Evolutionary conservation across 1,284 basidiomycete genomes (phyloP), one percentile per base, ranked within the genome.

Genomic region (Neolentinus lepideus): DNA sequence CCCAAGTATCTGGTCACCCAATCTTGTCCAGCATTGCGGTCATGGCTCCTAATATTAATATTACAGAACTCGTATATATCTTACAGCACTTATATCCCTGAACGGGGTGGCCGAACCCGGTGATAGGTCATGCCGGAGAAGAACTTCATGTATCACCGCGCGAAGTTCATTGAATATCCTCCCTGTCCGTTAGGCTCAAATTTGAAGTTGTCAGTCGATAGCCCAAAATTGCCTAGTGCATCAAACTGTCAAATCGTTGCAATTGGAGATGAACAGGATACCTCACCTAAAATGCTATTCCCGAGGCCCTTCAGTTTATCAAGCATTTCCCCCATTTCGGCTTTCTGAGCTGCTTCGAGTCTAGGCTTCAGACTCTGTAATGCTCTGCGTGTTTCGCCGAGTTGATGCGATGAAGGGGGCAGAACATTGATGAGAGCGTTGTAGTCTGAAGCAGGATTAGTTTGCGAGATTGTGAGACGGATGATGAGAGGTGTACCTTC

Each of bases 141-240:
- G 22, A 26, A 6, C 52, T 14, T n/a, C n/a, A 10, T n/a, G n/a
- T 19, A 31, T 57, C 72, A 83, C 60, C 64, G 75, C 27, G 76
- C 75, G 64, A 98, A 98, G 63, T 93, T 90, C 79, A 98, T 83
- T 1, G 88, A 91, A 73, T 98, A 98, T 0, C 95, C 93, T 26
- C 96, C 96, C 61, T 94, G 87, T 19, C 90, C 90, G 60, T 94
- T 94, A 22, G 90, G 90, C 57, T 87, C 85, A 63, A 99, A 92
- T 71, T 98, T 89, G 80, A 99, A 99, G 72, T 93, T 95, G 65
- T 95, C 85, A 0, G 92, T 94, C 24, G 88, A 93, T 59, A 95
- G 69, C 14, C 92, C 93, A 66, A 95, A 94, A 59, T 85, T 86
- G 1, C 89, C 90, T 92, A 51, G 4, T 14, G 10, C 10, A 53